These are phyloP conservation scores for Crithidia bombi DNA, from an alignment of 208 protist species.

Conservation along the genomic window DNA sequence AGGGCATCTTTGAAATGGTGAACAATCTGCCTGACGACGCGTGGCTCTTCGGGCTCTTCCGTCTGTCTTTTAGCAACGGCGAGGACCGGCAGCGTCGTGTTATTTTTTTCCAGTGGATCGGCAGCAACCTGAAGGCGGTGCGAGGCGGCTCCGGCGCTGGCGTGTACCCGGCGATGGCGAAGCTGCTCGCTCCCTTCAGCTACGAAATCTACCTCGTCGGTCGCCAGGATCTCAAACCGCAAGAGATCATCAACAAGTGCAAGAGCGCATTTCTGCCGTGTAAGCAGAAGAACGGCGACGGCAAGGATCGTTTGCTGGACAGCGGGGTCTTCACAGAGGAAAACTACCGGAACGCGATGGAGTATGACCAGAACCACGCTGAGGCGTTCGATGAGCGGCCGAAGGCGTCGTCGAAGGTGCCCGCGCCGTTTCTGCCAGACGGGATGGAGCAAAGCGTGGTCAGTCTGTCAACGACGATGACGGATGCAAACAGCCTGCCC, in stretches of 20 bases:
- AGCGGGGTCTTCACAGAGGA: slow-evolving; percentile 56
- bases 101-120: slow-evolving; percentile 89
- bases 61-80: slow-evolving; percentile 62
- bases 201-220: slow-evolving; percentile 85
- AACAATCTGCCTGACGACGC: slow-evolving; percentile 67
- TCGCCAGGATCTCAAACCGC: slow-evolving; percentile 56
- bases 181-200: slow-evolving; percentile 58
- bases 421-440: slow-evolving; percentile 13
- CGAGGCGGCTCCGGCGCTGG: slow-evolving; percentile 26
- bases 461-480: slow-evolving; percentile 11
- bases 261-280: slow-evolving; percentile 58
- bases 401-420: background rate
- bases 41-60: slow-evolving; percentile 86
- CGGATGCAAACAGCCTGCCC: background rate
- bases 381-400: slow-evolving; percentile 13
- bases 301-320: slow-evolving; percentile 22
- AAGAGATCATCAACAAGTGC: slow-evolving; percentile 76
- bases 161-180: slow-evolving; percentile 70
- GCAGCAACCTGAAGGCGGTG: slow-evolving; percentile 61
- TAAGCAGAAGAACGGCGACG: slow-evolving; percentile 2
- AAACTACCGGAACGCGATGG: slow-evolving; percentile 46
- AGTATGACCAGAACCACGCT: slow-evolving; percentile 36
- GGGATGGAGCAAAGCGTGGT: slow-evolving; percentile 38
- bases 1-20: slow-evolving; percentile 82
- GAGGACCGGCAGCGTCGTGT: slow-evolving; percentile 48